Conservation (phyloP, 2,329 filamentous ascomycete genomes). For the Diaporthe sp. region DNA sequence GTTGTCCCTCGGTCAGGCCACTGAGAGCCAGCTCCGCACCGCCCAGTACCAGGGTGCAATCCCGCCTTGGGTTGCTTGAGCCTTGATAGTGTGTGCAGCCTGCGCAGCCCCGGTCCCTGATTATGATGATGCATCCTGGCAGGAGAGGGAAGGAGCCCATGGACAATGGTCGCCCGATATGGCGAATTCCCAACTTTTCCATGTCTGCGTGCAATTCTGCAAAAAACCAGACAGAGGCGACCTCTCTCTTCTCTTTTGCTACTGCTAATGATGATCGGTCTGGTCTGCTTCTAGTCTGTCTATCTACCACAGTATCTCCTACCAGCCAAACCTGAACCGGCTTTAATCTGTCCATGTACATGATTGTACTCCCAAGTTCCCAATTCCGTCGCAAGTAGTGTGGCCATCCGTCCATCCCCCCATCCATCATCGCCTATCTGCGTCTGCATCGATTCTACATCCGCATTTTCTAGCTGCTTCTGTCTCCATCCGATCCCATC, state of each 20-base stretch:
- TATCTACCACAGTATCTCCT: not conserved
- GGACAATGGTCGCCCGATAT: conserved; percentile 27
- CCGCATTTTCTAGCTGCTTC: conserved; percentile 29
- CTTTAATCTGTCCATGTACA: conserved; percentile 8
- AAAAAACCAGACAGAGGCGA: not conserved
- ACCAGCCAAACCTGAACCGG: not conserved
- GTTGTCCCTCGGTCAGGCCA: conserved; percentile 25
- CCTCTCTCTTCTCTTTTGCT: not conserved
- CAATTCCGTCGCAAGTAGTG: conserved; percentile 6
- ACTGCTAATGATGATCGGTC: not conserved
- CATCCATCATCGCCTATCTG: not conserved
- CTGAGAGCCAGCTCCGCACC: conserved; percentile 12
- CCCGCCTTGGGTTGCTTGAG: conserved; percentile 16
- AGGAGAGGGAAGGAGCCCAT: not conserved
- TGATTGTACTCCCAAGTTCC: conserved; percentile 10
- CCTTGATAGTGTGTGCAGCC: too few species aligned
- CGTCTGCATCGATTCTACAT: conserved; percentile 21
- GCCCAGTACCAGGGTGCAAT: conserved; percentile 12
- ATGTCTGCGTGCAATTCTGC: conserved; percentile 5
- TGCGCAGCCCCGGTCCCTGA: conserved; percentile 14
- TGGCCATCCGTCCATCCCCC: conserved; percentile 3
- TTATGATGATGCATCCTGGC: conserved; percentile 20
- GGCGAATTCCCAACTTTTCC: conserved; percentile 33
- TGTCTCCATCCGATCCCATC: not conserved
- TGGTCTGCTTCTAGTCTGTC: not conserved